Evolutionary conservation across 148 eudicot species (phyloP).

Genomic region (Arbutus unedo): DNA sequence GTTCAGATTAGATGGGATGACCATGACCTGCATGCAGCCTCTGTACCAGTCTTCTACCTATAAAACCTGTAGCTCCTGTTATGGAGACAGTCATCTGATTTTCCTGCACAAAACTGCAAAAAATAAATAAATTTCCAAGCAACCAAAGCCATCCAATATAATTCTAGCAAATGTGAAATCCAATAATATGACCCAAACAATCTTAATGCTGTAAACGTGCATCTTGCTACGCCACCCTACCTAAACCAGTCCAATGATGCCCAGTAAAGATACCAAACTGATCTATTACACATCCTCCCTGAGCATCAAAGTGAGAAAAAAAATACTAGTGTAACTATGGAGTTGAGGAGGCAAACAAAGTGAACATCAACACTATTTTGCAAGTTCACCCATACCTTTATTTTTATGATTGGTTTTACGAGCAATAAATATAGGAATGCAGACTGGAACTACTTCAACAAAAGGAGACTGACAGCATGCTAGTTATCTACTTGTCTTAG

Average conservation of each 20-base stretch:
- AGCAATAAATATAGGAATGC: background rate
- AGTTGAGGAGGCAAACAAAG: background rate
- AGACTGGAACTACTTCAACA: background rate
- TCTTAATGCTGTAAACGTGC: background rate
- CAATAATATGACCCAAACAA: background rate
- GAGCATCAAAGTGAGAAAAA: background rate
- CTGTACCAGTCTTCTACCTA: conserved; percentile 83
- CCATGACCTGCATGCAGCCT: conserved; percentile 64
- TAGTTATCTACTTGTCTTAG: background rate
- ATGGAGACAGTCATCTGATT: conserved; percentile 80
- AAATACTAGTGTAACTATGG: background rate
- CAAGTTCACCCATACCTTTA: background rate
- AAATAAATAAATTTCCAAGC: background rate
- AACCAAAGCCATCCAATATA: background rate
- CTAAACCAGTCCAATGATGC: background rate
- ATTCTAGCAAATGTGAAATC: background rate
- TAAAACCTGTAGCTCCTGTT: conserved; percentile 97
- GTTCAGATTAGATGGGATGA: background rate
- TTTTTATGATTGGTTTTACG: background rate
- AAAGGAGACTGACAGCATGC: background rate
- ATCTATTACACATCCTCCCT: background rate
- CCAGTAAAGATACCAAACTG: background rate
- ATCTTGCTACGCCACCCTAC: background rate
- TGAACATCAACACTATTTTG: background rate
- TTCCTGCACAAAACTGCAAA: conserved; percentile 29